Conservation (phyloP, 129 eudicot genomes). For the Tanacetum coccineum region DNA sequence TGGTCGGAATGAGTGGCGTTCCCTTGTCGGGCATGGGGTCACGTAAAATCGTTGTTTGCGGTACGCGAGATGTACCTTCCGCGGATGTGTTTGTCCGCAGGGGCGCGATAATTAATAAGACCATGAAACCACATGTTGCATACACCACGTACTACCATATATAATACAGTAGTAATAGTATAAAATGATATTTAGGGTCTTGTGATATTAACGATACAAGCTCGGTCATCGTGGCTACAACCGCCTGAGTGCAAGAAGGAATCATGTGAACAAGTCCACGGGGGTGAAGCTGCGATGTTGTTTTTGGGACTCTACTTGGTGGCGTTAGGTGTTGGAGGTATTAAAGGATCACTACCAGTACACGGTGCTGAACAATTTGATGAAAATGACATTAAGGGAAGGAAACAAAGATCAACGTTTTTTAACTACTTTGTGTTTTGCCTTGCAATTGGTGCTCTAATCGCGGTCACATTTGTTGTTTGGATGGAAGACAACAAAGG, state of each 20-base stretch:
- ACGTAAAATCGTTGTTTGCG: no score
- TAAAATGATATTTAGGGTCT: slow-evolving; percentile 43
- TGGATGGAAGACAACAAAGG: slow-evolving; percentile 97
- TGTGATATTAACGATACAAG: slow-evolving; percentile 19
- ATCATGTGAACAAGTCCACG: slow-evolving; percentile 44
- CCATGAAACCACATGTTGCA: no score
- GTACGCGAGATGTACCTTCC: no score
- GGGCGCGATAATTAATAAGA: no score
- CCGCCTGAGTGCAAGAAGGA: slow-evolving; percentile 47
- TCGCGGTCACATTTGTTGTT: slow-evolving; percentile 80
- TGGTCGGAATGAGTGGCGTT: no score
- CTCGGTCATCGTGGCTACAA: slow-evolving; percentile 46
- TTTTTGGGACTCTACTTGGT: slow-evolving; percentile 75
- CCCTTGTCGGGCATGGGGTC: no score
- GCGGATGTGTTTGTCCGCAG: no score
- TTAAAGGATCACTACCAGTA: slow-evolving; percentile 76
- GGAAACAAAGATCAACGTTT: slow-evolving; percentile 83
- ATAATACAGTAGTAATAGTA: no score
- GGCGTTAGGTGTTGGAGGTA: slow-evolving; percentile 87
- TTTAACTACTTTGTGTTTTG: slow-evolving; percentile 84
- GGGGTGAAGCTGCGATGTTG: slow-evolving; percentile 64
- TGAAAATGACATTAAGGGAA: slow-evolving; percentile 42
- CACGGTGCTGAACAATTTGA: slow-evolving; percentile 95
- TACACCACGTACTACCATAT: no score
- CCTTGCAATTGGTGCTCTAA: slow-evolving; percentile 69